Evolutionary conservation across 2,329 filamentous ascomycete genomes (phyloP), one percentile per base, ranked within the genome.

Genomic region (Apiospora hydei): DNA sequence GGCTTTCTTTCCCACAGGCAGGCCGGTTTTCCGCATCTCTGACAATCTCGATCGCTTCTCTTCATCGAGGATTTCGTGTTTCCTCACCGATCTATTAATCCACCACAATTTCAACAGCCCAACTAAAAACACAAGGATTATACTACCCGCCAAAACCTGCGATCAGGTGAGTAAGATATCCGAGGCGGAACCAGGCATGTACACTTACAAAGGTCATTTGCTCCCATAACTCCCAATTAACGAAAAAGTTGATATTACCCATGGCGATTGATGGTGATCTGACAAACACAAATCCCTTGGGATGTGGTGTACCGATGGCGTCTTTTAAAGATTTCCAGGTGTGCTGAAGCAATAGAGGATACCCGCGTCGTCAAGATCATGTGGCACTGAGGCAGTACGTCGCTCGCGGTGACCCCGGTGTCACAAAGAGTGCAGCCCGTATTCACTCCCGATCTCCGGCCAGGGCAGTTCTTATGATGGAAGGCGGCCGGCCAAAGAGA

Each of bases 141-240:
- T 95, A 72, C 88, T 89, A 76, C 89, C 89, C 49, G 87, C 93
- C 68, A 97, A 88, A 43, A 94, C 88, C 94, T 97, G 71, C 11
- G 34, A 61, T n/a, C 16, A 11, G 21, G 69, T 80, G 69, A 80
- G 78, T 71, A 51, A 69, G 8, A 8, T 69, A 14, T 57, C 49
- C 66, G 21, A 41, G 44, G 21, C 1, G 34, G 18, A 13, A 41
- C 43, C 34, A 24, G 34, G 4, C 16, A 7, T 3, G 13, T 44
- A 43, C 21, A 87, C 93, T 86, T 85, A 97, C 95, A 84, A 97
- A 94, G 70, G 91, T 93, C 91, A 98, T 91, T 85, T 97, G 91
- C 86, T 96, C 90, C 95, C 95, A 98, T 77, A 96, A 84, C 76
- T 88, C 85, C 95, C 94, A 97, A 69, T 84, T 86, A 57, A 85